Percentiles rank a stretch among this genome's conserved stretches.
These are phyloP conservation scores for Carex pumila DNA, from an alignment of 176 grass and related monocot genomes.

Conservation along the genomic window DNA sequence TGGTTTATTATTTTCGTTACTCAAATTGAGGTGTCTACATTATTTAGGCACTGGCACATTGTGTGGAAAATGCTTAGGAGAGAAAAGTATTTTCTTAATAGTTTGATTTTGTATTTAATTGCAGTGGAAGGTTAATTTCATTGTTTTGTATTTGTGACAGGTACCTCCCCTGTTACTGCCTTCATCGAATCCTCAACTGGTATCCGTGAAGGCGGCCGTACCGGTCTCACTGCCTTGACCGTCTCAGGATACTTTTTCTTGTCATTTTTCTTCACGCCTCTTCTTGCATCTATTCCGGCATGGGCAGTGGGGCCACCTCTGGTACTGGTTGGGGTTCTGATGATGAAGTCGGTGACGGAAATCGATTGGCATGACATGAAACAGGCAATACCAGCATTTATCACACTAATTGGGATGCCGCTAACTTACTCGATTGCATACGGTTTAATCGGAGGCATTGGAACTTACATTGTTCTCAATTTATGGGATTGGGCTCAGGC, in stretches of 20 bases:
- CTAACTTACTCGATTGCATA: slow-evolving; percentile 89
- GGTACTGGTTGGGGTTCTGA: slow-evolving; percentile 69
- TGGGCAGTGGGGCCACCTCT: slow-evolving; percentile 81
- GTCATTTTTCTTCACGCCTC: slow-evolving; percentile 64
- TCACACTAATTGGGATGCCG: slow-evolving; percentile 67
- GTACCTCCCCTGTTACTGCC: slow-evolving; percentile 55
- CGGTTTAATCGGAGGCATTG: slow-evolving; percentile 70
- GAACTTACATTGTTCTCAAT: slow-evolving; percentile 55
- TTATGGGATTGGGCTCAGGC: slow-evolving; percentile 43
- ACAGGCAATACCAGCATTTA: slow-evolving; percentile 76
- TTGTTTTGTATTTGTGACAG: slow-evolving; percentile 7
- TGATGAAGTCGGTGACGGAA: slow-evolving; percentile 85
- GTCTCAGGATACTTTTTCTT: slow-evolving; percentile 46
- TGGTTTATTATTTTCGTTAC: neutral
- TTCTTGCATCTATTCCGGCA: slow-evolving; percentile 64
- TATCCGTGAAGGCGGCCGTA: slow-evolving; percentile 64
- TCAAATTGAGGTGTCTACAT: neutral
- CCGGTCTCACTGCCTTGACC: slow-evolving; percentile 58
- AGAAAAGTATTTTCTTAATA: neutral
- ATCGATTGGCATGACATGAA: slow-evolving; percentile 72
- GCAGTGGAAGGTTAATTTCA: neutral
- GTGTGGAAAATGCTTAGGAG: neutral
- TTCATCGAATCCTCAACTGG: slow-evolving; percentile 85
- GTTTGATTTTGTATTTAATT: neutral
- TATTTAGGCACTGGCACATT: neutral